These are phyloP conservation scores for Solanum pimpinellifolium DNA, from an alignment of 257 asterid species.

Conservation along the genomic window DNA sequence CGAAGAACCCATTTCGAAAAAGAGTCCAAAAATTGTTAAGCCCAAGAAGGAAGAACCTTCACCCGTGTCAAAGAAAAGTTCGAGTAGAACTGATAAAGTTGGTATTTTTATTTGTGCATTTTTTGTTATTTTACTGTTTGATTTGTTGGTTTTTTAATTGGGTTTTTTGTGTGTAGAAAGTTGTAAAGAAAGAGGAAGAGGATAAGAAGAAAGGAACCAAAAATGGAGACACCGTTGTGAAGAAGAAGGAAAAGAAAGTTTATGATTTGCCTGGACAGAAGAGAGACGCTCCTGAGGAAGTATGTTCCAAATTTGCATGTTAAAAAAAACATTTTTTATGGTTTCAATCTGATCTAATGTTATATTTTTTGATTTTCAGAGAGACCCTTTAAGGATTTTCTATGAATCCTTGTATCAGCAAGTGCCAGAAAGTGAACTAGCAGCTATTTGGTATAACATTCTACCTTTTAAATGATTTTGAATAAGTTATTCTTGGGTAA, in stretches of 20 bases:
- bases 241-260: slow-evolving; percentile 52
- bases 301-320: slow-evolving; percentile 4
- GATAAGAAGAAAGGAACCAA: slow-evolving; percentile 30
- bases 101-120: not conserved
- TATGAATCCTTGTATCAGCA: slow-evolving; percentile 62
- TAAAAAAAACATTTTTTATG: not conserved
- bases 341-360: not conserved
- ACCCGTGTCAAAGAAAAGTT: not conserved
- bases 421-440: slow-evolving; percentile 83
- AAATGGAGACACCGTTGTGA: slow-evolving; percentile 19
- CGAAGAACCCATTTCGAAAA: slow-evolving; percentile 16
- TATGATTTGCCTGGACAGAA: slow-evolving; percentile 86
- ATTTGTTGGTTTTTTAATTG: not conserved
- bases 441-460: slow-evolving; percentile 57
- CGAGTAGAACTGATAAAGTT: slow-evolving; percentile 12
- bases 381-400: slow-evolving; percentile 77
- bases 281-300: slow-evolving; percentile 75
- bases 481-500: not conserved
- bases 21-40: not conserved
- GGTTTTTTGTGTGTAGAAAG: not conserved
- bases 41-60: not conserved
- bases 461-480: not conserved
- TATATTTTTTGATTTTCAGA: slow-evolving; percentile 30
- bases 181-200: slow-evolving; percentile 15
- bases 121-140: not conserved